Conservation (phyloP, 768 basidiomycete species). For the Tephrocybe sp. region DNA sequence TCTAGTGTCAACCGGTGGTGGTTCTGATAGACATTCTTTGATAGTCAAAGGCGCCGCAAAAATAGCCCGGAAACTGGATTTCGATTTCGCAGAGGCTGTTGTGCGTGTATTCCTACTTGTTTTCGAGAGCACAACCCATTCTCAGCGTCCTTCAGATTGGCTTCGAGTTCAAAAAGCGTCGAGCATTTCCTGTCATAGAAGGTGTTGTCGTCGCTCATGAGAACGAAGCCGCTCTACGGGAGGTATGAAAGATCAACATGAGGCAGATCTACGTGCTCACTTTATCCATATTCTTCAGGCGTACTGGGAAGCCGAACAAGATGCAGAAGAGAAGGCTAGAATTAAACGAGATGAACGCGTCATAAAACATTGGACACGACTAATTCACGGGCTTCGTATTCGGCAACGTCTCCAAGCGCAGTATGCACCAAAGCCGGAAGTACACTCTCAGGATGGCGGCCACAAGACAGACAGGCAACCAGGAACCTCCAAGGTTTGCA, state of each 20-base stretch:
- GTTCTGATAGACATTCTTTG: constrained; percentile 6
- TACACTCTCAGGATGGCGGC: constrained; percentile 8
- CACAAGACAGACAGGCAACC: not conserved
- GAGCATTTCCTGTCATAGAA: constrained; percentile 80
- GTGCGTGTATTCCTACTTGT: constrained; percentile 49
- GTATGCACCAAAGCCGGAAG: constrained; percentile 47
- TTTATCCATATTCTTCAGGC: constrained; percentile 50
- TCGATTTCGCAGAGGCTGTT: constrained; percentile 94
- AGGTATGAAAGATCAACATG: constrained; percentile 46
- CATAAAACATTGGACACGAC: constrained; percentile 84
- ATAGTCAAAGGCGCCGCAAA: constrained; percentile 86
- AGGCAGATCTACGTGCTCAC: constrained; percentile 3
- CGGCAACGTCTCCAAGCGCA: constrained; percentile 80
- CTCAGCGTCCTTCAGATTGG: constrained; percentile 59
- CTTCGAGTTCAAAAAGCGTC: constrained; percentile 94
- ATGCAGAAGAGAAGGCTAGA: constrained; percentile 74
- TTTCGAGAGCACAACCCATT: not conserved
- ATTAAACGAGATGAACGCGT: constrained; percentile 76
- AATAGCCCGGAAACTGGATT: constrained; percentile 81
- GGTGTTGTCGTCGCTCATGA: constrained; percentile 88
- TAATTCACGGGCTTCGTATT: constrained; percentile 87
- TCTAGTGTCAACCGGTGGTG: not conserved
- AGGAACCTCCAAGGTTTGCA: constrained; percentile 8
- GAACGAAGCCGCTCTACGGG: constrained; percentile 69
- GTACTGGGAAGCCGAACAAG: constrained; percentile 78